Base-by-base conservation (phyloP, 2,329 filamentous ascomycete species). In the Sporothrix variecibatus region DNA sequence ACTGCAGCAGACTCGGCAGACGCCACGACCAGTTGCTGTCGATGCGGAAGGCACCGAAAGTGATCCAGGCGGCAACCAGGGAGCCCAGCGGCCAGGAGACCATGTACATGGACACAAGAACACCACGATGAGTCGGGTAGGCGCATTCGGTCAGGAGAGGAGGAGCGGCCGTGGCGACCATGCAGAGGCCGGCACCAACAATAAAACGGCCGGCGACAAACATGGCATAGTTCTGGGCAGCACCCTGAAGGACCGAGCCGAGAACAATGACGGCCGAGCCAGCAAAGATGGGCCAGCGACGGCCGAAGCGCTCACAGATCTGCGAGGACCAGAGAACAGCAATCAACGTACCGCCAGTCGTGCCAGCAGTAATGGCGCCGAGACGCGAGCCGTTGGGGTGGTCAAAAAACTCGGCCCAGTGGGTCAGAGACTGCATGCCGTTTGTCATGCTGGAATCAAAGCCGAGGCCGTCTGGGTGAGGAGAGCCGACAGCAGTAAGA, bases 1-100 rank as follows among this genome's bases (percentile, higher is more conserved):
- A 72, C 76, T 87, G 85, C 4, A 87, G 79, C 4, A 84, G 73
- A 75, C 90, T 86, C 0, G 88, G 81, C 49, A 83, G 80, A 1
- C 81, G 79, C 72, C 79, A 77, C 8, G 79, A 74, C 72, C 79
- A 77, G 2, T 78, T 71, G 3, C 76, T 78, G 76, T 76, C 43
- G 75, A 79, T 51, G 20, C 53, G 40, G 68, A 79, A 84, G 20
- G 83, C 84, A 62, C 90, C 93, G 75, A 91, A 95, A 0, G 89
- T 90, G 67, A 93, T 89, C 92, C 93, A 94, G 0, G 90, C 87
- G 0, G 93, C 93, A 20, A 90, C 83, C 1, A 96, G 86, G 20
- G 92, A 85, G 73, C 93, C 93, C 38, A 95, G 88, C 0, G 93
- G 93, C 71, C 95, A 81, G 92, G 95, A 95, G 79, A 95, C 94